Evolutionary conservation across 176 grass and related monocot species (phyloP), one percentile per base, ranked within the genome.

Genomic region (Coix lacrymajobi): DNA sequence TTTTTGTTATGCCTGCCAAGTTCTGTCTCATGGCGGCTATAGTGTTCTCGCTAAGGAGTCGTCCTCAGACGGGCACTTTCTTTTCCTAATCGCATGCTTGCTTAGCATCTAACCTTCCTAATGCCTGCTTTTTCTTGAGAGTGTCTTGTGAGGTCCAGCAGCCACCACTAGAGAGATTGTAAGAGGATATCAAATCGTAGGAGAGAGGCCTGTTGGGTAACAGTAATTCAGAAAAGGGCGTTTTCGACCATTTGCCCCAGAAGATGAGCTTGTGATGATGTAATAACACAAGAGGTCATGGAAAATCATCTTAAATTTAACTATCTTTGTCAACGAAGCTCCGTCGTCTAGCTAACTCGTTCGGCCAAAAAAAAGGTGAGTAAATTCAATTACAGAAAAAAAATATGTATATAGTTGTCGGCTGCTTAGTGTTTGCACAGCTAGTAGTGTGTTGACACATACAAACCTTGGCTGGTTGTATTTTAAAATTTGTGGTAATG

Each of bases 21-120:
- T 51, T 48, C 33, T 26, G 56, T 68, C 22, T 49, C 79, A 26
- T 57, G 79, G 30, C 65, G 66, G 25, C 49, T 78, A 66, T 46
- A 75, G 79, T 78, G 40, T 28, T 83, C 25, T 62, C 61, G 88
- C 75, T 90, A 83, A 69, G 11, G 62, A 83, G 88, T 90, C 88
- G 31, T 90, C 36, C 73, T 90, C 88, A 83, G 12, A 43, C 67
- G 34, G 33, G 33, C 48, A 68, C 66, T 87, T 83, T 74, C 44
- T 74, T 83, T 62, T 83, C 68, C 75, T 83, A 87, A 75, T 90
- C 0, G 67, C 79, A 60, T 52, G 79, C 79, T 87, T 90, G 84
- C 75, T 90, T 90, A 79, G 40, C 69, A 87, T 75, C 74, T 90
- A 79, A 90, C 84, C 84, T 90, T 83, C 88, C 88, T 25, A 83